Base-by-base conservation (phyloP, 2,329 filamentous ascomycete genomes). In the Scolecobasidium constrictum region DNA sequence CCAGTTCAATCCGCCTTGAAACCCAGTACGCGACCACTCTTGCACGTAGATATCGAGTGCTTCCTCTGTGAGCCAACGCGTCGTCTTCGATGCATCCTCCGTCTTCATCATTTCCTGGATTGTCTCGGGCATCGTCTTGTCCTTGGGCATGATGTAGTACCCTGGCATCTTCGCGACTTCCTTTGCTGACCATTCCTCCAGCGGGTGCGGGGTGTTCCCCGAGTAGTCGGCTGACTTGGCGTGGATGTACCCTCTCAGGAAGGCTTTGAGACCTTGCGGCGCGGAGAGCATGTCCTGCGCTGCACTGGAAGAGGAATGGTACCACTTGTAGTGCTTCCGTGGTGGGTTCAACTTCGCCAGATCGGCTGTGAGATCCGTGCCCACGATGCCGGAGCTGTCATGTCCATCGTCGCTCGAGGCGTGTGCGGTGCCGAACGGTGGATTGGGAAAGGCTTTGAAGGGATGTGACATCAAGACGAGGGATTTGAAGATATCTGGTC, bases 301-400 rank as follows among this genome's bases (percentile, higher is more conserved):
- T 1, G 75, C 75, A 2, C 53, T 46, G 0, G 64, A 39, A 2
- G 67, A 69, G 3, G 73, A 72, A 50, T 78, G 78, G 56, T 78
- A 82, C 71, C 71, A 79, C 56, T 81, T 80, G 64, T 83, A 84
- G 55, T 83, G 78, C 54, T 83, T 83, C 6, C 75, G 55, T 0
- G 77, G 75, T n/a, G 71, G 66, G 2, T 65, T 56, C 1, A 78
- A 64, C 33, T 63, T 61, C 1, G 70, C 70, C 2, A 83, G 67
- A 3, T 71, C 71, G 16, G 62, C 59, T 45, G 78, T 72, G n/a
- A 82, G 69, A 44, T 77, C 67, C 17, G 20, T 38, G 53, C 20
- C 42, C 53, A 50, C 15, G 48, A 45, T 6, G 46, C 31, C 2
- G 50, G 31, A 5, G 51, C 43, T n/a, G 50, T 37, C 13, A 11